phyloP scores from a whole-genome alignment of 257 asterid genomes.

The Leptodermis oblonga region DNA sequence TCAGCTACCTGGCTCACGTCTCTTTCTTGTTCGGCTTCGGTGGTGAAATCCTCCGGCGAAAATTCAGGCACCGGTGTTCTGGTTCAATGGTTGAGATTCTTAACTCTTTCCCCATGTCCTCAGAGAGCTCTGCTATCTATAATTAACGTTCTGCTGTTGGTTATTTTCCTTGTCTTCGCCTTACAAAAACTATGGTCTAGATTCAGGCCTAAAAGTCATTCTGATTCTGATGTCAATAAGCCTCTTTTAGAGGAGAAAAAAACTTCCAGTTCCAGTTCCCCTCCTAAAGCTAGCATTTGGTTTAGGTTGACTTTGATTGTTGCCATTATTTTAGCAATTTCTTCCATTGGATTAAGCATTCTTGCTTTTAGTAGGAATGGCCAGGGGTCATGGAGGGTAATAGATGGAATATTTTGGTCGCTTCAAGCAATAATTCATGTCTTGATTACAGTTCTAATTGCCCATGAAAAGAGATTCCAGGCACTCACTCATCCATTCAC shows the following conservation, averaged over 20 bases:
- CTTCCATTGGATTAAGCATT: slow-evolving; percentile 40
- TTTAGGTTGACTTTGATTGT: slow-evolving; percentile 42
- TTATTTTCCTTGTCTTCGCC: slow-evolving; percentile 36
- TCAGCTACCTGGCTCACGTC: slow-evolving; percentile 58
- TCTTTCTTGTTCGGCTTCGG: slow-evolving; percentile 60
- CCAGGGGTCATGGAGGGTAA: slow-evolving; percentile 38
- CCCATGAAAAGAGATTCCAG: slow-evolving; percentile 62
- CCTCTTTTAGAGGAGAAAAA: slow-evolving; percentile 52
- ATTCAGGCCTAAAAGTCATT: slow-evolving; percentile 21
- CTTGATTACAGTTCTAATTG: slow-evolving; percentile 38
- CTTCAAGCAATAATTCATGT: slow-evolving; percentile 50
- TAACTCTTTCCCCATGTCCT: slow-evolving; percentile 81
- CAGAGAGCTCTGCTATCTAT: slow-evolving; percentile 59
- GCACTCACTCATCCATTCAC: slow-evolving; percentile 54
- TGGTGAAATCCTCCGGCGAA: slow-evolving; percentile 26
- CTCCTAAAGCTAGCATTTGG: slow-evolving; percentile 38
- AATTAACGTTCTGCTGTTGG: slow-evolving; percentile 47
- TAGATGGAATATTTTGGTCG: slow-evolving; percentile 61
- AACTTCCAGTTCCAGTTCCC: not conserved
- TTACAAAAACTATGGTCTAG: slow-evolving; percentile 46
- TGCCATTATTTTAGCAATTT: slow-evolving; percentile 31
- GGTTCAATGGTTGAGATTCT: slow-evolving; percentile 64
- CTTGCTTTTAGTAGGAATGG: slow-evolving; percentile 25
- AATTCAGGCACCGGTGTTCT: slow-evolving; percentile 23
- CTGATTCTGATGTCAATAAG: slow-evolving; percentile 32